Base-by-base conservation (phyloP, 106 monocot genomes). In the Cymbidium sinense region DNA sequence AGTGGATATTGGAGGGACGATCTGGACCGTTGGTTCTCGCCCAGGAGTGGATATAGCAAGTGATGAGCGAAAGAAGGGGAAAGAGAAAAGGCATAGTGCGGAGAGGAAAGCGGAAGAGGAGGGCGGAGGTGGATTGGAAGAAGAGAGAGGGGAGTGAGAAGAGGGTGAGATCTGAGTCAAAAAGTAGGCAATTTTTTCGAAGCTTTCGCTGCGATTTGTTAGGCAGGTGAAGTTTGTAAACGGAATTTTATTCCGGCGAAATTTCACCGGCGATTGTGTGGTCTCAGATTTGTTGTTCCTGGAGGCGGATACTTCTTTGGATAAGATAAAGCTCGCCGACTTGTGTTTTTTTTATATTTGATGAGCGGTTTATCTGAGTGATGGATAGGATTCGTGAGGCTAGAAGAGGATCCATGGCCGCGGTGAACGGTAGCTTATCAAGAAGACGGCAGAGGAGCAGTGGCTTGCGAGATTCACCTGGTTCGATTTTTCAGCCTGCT, bases 341-440 rank as follows among this genome's bases (percentile, higher is more conserved):
- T 10, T 35, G 70, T 36, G 36, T 19, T 73, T 47, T 41, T 41
- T 77, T 58, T 75, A n/a, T n/a, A n/a, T n/a, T 72, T 69, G 81
- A 84, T 81, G 85, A 82, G 50, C 39, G 44, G 23, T 74, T 47
- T 65, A 34, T 51, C 78, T 41, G 65, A 51, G 76, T 78, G 80
- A 93, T 90, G 93, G 93, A 93, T 54, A 80, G 93, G 78, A 86
- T 78, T 64, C 75, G 93, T 72, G 93, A 93, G 18, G 80, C 84
- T 55, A 84, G 90, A 52, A 84, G 93, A 77, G 79, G 89, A 25
- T 73, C 54, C 70, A 77, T 85, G 83, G 80, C 85, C 34, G 84
- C 86, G 41, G 81, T 86, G 81, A 84, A 79, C 78, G 82, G 80
- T 70, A 78, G 81, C 13, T 41, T 88, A 73, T 77, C 90, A 19